A percentile compares a stretch with the other conserved stretches of the same genome.
phyloP scores from a whole-genome alignment of 2,329 filamentous ascomycete species.

The Talaromyces sp. region DNA sequence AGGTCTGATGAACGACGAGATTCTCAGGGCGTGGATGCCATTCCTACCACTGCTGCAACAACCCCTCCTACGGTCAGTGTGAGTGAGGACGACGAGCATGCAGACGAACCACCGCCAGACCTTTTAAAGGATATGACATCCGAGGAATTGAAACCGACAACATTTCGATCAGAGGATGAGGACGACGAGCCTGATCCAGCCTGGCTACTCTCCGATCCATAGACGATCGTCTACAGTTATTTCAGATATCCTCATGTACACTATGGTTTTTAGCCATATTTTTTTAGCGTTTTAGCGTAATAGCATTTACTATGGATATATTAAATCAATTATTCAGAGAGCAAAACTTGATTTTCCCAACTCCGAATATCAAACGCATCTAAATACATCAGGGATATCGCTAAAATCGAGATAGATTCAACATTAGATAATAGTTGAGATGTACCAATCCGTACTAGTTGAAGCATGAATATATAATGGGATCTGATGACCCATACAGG shows the following conservation, averaged over 20 bases:
- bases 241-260: not conserved
- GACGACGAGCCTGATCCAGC: constrained; percentile 47
- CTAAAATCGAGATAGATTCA: not conserved
- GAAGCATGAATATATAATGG: not conserved
- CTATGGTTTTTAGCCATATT: not conserved
- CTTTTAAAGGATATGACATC: constrained; percentile 33
- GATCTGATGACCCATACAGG: not conserved
- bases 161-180: constrained; percentile 37
- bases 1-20: not conserved
- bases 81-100: constrained; percentile 28
- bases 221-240: not conserved
- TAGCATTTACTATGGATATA: not conserved
- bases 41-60: not conserved
- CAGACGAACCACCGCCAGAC: constrained; percentile 39
- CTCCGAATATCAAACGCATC: constrained; percentile 2
- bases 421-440: constrained; percentile 2
- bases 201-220: constrained; percentile 40
- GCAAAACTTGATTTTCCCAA: not conserved
- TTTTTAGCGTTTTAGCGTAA: not conserved
- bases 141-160: constrained; percentile 24
- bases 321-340: not conserved
- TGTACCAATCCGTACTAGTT: not conserved
- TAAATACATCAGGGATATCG: constrained; percentile 9
- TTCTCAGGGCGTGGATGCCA: not conserved
- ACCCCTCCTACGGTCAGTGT: not conserved